A percentile compares a stretch with the other conserved stretches of the same genome.
Evolutionary conservation across 176 grass and related monocot species (phyloP).

Genomic region (Phyllostachys edulis): DNA sequence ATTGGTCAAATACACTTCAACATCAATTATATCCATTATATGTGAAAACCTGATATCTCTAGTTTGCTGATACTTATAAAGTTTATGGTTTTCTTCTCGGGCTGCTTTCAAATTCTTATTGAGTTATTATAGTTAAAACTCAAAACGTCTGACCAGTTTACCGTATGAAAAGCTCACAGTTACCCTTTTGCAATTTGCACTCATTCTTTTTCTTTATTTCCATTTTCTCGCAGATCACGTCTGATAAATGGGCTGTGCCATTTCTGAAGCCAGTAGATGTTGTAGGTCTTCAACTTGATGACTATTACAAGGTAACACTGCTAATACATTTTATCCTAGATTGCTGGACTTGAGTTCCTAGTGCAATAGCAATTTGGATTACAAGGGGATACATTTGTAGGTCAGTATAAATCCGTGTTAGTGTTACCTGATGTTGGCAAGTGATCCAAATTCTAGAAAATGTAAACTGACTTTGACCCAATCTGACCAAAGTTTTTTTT

Average conservation of each 20-base stretch:
- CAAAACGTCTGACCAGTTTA: neutral
- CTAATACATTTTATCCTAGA: conserved; percentile 1
- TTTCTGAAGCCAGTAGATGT: conserved; percentile 87
- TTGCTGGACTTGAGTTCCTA: neutral
- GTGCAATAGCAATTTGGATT: neutral
- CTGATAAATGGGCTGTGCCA: conserved; percentile 60
- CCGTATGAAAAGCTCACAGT: neutral
- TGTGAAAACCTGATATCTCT: conserved; percentile 21
- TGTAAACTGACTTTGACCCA: neutral
- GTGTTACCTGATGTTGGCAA: conserved; percentile 2
- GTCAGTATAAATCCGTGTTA: neutral
- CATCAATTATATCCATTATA: neutral
- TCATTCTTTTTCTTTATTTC: conserved; percentile 27
- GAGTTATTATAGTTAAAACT: neutral
- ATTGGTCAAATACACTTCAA: conserved; percentile 5
- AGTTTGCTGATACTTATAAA: conserved; percentile 2
- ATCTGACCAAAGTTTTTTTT: neutral
- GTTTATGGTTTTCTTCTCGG: conserved; percentile 1
- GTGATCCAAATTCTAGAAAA: neutral
- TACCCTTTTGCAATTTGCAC: conserved; percentile 17
- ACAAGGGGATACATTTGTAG: conserved; percentile 6
- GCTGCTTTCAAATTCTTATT: neutral
- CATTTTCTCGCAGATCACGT: conserved; percentile 61
- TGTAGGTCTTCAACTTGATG: conserved; percentile 60
- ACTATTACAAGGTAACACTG: conserved; percentile 73